Conservation (phyloP, 169 alveolate genomes). For the Amoebophrya sp. region DNA sequence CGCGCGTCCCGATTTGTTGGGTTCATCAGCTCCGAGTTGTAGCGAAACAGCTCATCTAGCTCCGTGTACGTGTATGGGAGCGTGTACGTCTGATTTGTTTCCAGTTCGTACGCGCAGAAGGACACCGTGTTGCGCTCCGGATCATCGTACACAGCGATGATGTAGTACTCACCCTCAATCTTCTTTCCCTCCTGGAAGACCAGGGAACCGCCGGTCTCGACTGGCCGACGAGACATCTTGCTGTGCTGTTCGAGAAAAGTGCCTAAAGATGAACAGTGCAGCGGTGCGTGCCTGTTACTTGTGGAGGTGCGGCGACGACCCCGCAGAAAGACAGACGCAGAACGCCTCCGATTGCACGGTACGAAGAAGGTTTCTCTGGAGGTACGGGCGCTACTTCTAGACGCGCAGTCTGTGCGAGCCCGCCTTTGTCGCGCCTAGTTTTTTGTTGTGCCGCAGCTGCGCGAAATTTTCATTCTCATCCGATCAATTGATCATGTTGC, state of each 20-base stretch:
- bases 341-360: too few species aligned
- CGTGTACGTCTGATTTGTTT: slow-evolving; percentile 11
- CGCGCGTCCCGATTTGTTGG: slow-evolving; percentile 13
- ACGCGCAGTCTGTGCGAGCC: too few species aligned
- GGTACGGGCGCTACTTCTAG: too few species aligned
- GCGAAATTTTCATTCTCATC: too few species aligned
- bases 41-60: slow-evolving; percentile 13
- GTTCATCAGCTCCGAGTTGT: slow-evolving; percentile 19
- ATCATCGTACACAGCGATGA: slow-evolving; percentile 7
- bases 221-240: slow-evolving; percentile 3
- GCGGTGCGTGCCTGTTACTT: too few species aligned
- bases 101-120: slow-evolving; percentile 14
- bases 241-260: neutral
- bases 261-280: too few species aligned
- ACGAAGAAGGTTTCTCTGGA: too few species aligned
- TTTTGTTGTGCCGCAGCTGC: too few species aligned
- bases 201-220: slow-evolving; percentile 3
- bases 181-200: slow-evolving; percentile 15
- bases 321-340: too few species aligned
- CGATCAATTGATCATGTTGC: too few species aligned
- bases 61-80: slow-evolving; percentile 16
- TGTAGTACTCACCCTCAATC: slow-evolving; percentile 18
- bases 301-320: too few species aligned
- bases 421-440: too few species aligned
- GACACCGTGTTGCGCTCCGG: neutral